Conservation (phyloP, 345 rosid genomes). For the Streptanthus diversifolius region DNA sequence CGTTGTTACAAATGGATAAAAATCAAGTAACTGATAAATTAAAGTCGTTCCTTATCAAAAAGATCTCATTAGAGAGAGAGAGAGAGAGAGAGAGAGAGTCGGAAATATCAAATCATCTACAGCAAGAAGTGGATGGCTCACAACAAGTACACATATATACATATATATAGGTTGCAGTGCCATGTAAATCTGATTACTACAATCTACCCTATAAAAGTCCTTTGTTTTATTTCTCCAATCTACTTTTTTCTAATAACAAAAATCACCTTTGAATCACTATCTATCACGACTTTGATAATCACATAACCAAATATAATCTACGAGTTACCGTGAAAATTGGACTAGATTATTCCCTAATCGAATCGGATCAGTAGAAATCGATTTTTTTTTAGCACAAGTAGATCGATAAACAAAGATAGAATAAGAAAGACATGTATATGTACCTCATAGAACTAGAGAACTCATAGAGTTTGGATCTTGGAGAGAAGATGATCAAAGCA, state of each 20-base stretch:
- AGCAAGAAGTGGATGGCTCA: slow-evolving; percentile 6
- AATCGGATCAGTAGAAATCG: background rate
- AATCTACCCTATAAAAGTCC: background rate
- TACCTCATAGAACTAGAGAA: slow-evolving; percentile 68
- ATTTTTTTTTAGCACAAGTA: background rate
- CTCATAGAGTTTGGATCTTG: slow-evolving; percentile 73
- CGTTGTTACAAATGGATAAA: slow-evolving; percentile 9
- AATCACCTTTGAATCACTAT: background rate
- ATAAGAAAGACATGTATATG: background rate
- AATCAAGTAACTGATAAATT: background rate
- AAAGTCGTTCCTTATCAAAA: slow-evolving; percentile 19
- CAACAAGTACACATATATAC: background rate
- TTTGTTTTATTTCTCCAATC: slow-evolving; percentile 2
- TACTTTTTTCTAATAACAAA: background rate
- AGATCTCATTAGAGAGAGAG: slow-evolving; percentile 15
- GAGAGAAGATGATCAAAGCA: slow-evolving; percentile 75
- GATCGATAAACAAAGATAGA: background rate
- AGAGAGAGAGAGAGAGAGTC: background rate
- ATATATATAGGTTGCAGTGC: slow-evolving; percentile 14
- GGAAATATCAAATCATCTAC: slow-evolving; percentile 26
- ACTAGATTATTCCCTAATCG: background rate
- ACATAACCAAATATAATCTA: background rate
- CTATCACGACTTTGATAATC: background rate
- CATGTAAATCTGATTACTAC: background rate
- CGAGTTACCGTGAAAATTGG: background rate